Base-by-base conservation (phyloP, 352 stramenopile genomes). In the Phytophthora pinifolia region DNA sequence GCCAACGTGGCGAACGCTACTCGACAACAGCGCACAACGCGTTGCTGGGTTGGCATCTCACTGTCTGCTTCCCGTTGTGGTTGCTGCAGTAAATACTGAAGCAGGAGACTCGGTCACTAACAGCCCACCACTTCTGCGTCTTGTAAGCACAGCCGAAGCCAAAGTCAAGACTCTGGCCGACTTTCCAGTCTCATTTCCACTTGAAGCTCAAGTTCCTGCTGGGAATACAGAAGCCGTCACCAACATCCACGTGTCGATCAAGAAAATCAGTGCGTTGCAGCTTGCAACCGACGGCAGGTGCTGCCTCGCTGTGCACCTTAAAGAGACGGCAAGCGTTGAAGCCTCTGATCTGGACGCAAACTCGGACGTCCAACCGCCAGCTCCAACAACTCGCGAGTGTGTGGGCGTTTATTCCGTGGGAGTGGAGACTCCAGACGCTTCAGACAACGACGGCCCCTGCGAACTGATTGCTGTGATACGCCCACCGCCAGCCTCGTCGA, bases 351-450 rank as follows among this genome's bases (percentile, higher is more conserved):
- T 17, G 14, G 37, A 64, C 3, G 14, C 29, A 20, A 17, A 14
- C 37, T 9, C 36, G 27, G 62, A 54, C 5, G 14, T 33, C 9
- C 33, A 56, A 9, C 20, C 47, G 15, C 14, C 63, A 2, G 6
- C 37, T 14, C 31, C 32, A 47, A 60, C 35, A n/a, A 45, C 17
- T 12, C 35, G 41, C 1, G 62, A 65, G 15, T 53, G 44, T 33
- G 51, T 72, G 29, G 62, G 36, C 32, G 14, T 72, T 9, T 59
- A 69, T 33, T 9, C 46, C 2, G 37, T 72, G 27, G 36, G 55
- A 43, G 12, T 31, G 4, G 33, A 47, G 7, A 25, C 14, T 22
- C 12, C 12, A 34, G 43, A 36, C 9, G 3, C 3, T 29, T n/a
- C 34, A 9, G 55, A 25, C 29, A 37, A 31, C 10, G 10, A 39